Percentiles rank a stretch among this genome's conserved stretches.
These are phyloP conservation scores for Naganishia sp. DNA, from an alignment of 1,284 basidiomycete genomes.

Conservation along the genomic window DNA sequence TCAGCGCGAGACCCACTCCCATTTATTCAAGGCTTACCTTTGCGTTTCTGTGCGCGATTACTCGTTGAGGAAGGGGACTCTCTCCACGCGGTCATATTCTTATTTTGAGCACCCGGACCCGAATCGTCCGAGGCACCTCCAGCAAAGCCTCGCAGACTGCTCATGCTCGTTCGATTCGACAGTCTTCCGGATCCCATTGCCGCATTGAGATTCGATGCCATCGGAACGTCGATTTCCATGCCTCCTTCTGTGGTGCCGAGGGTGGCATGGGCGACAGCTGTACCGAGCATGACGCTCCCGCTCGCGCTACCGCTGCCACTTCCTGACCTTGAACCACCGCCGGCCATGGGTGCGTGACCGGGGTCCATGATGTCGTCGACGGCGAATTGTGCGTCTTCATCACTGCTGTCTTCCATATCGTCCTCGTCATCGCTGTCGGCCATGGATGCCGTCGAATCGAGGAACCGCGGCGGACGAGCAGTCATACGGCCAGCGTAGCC, in stretches of 20 bases:
- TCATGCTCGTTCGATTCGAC: constrained; percentile 19
- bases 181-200: constrained; percentile 20
- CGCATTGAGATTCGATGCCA: neutral
- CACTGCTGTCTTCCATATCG: constrained; percentile 26
- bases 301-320: constrained; percentile 27
- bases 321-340: constrained; percentile 13
- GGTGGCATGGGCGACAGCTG: neutral
- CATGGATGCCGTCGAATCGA: constrained; percentile 19
- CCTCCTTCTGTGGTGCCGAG: neutral
- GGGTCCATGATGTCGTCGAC: constrained; percentile 31
- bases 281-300: constrained; percentile 8
- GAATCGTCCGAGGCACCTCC: neutral
- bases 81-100: constrained; percentile 31
- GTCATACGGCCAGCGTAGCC: constrained; percentile 11
- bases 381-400: constrained; percentile 33
- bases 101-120: neutral
- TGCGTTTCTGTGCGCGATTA: constrained; percentile 29
- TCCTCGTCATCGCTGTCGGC: constrained; percentile 30
- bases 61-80: constrained; percentile 29
- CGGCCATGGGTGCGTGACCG: neutral
- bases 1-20: neutral
- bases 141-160: constrained; percentile 9
- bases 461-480: constrained; percentile 15
- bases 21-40: constrained; percentile 20
- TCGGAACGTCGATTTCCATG: constrained; percentile 32